phyloP scores from a whole-genome alignment of 2,329 filamentous ascomycete species.

The Cercospora citrullina region DNA sequence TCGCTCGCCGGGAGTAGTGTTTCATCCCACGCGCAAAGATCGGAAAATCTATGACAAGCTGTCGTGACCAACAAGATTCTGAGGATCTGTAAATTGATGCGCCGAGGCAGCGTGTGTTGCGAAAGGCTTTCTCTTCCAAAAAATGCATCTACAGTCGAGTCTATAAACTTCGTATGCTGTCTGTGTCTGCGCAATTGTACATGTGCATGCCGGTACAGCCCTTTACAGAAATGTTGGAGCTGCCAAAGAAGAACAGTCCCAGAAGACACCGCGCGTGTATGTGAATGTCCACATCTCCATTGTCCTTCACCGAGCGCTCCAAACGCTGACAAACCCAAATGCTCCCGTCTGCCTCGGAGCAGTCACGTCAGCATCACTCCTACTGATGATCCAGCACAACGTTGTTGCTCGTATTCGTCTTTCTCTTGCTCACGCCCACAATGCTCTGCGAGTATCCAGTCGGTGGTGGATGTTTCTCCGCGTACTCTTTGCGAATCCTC shows the following conservation, averaged over 20 bases:
- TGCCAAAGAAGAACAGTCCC: not conserved
- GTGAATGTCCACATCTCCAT: not conserved
- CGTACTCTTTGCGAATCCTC: conserved; percentile 47
- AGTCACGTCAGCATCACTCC: not conserved
- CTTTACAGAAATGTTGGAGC: not conserved
- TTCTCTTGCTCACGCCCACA: conserved; percentile 33
- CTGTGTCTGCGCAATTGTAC: not conserved
- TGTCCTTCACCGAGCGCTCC: not conserved
- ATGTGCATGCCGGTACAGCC: not conserved
- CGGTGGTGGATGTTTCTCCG: conserved; percentile 32
- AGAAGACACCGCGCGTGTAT: not conserved
- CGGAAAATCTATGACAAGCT: not conserved
- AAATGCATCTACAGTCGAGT: not conserved
- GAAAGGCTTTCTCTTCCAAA: not conserved
- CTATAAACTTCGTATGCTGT: not conserved
- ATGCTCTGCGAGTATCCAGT: conserved; percentile 11
- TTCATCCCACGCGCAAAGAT: not conserved
- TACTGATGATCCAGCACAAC: conserved; percentile 35
- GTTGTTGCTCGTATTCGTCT: conserved; percentile 37
- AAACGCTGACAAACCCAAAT: not conserved
- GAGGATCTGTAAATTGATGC: not conserved
- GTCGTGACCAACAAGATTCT: not conserved
- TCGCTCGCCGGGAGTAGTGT: not conserved
- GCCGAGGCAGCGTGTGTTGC: not conserved
- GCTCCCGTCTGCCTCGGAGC: not conserved